phyloP scores from a whole-genome alignment of 257 asterid genomes.

The Hygrophila difformis region DNA sequence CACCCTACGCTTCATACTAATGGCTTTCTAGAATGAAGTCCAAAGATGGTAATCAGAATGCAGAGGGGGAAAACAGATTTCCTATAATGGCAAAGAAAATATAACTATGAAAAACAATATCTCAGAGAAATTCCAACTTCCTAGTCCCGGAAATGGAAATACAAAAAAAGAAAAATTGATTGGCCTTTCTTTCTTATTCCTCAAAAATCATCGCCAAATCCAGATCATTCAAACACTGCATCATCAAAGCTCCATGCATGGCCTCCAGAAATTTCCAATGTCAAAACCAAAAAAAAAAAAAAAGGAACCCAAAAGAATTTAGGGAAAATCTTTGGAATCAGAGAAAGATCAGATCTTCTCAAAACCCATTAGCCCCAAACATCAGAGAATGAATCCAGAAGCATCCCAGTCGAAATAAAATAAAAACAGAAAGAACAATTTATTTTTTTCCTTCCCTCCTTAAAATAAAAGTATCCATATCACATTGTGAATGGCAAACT shows the following conservation, averaged over 20 bases:
- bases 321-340: background rate
- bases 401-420: background rate
- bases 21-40: background rate
- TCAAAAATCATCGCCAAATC: no score
- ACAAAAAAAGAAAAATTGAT: no score
- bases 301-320: no score
- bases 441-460: no score
- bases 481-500: constrained; percentile 26
- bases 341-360: constrained; percentile 42
- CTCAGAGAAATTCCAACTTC: no score
- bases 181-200: no score
- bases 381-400: constrained; percentile 17
- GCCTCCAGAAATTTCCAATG: background rate
- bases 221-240: no score
- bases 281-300: background rate
- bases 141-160: no score
- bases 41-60: background rate
- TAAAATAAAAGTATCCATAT: constrained; percentile 16
- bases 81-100: background rate
- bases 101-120: no score
- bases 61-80: background rate
- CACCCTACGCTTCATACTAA: background rate
- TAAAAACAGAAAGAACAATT: background rate
- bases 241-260: no score
- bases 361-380: constrained; percentile 13